Base-by-base conservation (phyloP, 176 grass and related monocot species). In the Rhynchospora breviuscula region DNA sequence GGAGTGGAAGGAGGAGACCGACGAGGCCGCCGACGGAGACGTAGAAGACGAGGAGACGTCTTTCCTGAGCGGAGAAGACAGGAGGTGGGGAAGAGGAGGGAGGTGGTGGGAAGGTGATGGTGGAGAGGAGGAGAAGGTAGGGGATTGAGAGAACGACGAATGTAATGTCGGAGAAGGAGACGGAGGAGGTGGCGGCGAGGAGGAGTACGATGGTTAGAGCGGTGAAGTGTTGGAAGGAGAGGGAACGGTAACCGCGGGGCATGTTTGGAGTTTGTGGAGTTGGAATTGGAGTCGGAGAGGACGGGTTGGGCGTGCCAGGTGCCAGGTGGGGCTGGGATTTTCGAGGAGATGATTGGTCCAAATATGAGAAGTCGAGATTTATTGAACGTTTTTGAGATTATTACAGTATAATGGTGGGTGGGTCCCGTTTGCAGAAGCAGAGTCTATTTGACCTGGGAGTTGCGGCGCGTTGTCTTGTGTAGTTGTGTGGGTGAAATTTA, bases 141-240 rank as follows among this genome's bases (percentile, higher is more conserved):
- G 90, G 85, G 83, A 84, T 58, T 45, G 89, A 67, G 58, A 89
- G 81, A 15, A 89, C 19, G 7, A 87, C 78, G 86, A 89, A 88
- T 44, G 88, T 85, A 78, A 87, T 81, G 10, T 89, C 84, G 65
- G 85, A 57, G 51, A 83, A 79, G 29, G 90, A 87, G 10, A 87
- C 87, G 70, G 82, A 65, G 81, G 79, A 86, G 81, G 88, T 87
- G 79, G 82, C 62, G 81, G 93, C 88, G 0, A 96, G 86, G 85
- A 84, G 79, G 12, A 83, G 79, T 3, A 85, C 86, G 0, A 88
- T 86, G 81, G 88, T 74, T 68, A 94, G 81, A 72, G 87, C 69
- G 90, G 72, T 86, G 88, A 94, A 83, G 87, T 94, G 90, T 86
- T 89, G 88, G 83, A 90, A 88, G 85, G 92, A 94, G 62, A 90